Evolutionary conservation across 2,329 filamentous ascomycete species (phyloP).

Genomic region (Hirsutella rhossiliensis): DNA sequence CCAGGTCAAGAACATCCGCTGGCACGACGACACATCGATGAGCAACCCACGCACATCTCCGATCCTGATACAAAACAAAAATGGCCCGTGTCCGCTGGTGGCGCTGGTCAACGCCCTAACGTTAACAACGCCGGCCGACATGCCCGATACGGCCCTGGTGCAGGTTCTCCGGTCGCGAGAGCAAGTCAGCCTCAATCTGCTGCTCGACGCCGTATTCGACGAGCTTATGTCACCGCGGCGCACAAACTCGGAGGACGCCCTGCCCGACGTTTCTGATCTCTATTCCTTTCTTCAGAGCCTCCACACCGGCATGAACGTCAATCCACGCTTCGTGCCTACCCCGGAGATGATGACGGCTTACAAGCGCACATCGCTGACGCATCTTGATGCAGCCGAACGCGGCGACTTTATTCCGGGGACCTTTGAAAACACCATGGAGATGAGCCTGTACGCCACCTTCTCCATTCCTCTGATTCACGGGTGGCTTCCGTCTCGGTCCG

Average conservation of each 20-base stretch:
- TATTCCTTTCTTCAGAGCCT: slow-evolving; percentile 80
- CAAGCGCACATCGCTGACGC: slow-evolving; percentile 38
- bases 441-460: slow-evolving; percentile 86
- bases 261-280: slow-evolving; percentile 81
- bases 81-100: slow-evolving; percentile 86
- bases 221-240: slow-evolving; percentile 74
- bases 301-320: slow-evolving; percentile 97
- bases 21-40: slow-evolving; percentile 54
- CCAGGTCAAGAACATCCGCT: slow-evolving; percentile 82
- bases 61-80: slow-evolving; percentile 83
- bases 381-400: slow-evolving; percentile 38
- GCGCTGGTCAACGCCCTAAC: slow-evolving; percentile 88
- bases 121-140: slow-evolving; percentile 60
- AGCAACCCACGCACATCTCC: slow-evolving; percentile 66
- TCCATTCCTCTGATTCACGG: slow-evolving; percentile 82
- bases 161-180: slow-evolving; percentile 70
- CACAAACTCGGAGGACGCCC: slow-evolving; percentile 44
- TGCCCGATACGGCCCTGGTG: slow-evolving; percentile 56
- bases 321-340: slow-evolving; percentile 69
- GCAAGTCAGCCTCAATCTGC: slow-evolving; percentile 72
- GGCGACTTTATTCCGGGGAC: slow-evolving; percentile 47
- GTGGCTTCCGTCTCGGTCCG: slow-evolving; percentile 65
- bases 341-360: slow-evolving; percentile 32
- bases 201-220: slow-evolving; percentile 85
- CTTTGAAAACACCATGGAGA: slow-evolving; percentile 79